Percentiles rank a stretch among this genome's conserved stretches.
phyloP scores from a whole-genome alignment of 2,329 filamentous ascomycete genomes.

The Conoideocrella luteorostrata region DNA sequence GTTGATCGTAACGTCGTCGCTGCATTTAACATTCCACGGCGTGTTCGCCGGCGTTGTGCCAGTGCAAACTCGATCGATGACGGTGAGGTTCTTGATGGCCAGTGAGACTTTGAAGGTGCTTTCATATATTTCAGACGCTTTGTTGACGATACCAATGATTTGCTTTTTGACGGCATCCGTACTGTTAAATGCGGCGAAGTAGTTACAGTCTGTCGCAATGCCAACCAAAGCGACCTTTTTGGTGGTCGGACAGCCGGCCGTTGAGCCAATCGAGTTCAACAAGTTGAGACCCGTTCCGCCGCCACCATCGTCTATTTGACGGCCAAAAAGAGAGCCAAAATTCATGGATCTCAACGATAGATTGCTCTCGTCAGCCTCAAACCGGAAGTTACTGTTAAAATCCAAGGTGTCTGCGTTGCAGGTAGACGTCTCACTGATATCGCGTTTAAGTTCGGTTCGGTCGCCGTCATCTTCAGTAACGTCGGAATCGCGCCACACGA shows the following conservation, averaged over 20 bases:
- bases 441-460: constrained; percentile 60
- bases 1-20: constrained; percentile 56
- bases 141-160: constrained; percentile 77
- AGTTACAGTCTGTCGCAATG: constrained; percentile 88
- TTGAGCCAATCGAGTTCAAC: constrained; percentile 69
- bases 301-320: constrained; percentile 63
- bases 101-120: constrained; percentile 91
- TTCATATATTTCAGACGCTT: constrained; percentile 83
- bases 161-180: constrained; percentile 58
- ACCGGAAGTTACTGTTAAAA: constrained; percentile 73
- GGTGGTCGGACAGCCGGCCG: constrained; percentile 79
- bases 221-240: constrained; percentile 87
- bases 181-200: constrained; percentile 65
- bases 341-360: constrained; percentile 53
- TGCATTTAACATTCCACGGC: constrained; percentile 80
- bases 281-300: constrained; percentile 66
- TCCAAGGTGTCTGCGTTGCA: constrained; percentile 70
- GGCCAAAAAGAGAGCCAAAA: constrained; percentile 62
- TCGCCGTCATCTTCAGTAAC: constrained; percentile 38
- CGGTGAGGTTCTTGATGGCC: constrained; percentile 77
- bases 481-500: constrained; percentile 89
- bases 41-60: constrained; percentile 58
- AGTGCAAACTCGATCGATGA: constrained; percentile 71
- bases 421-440: constrained; percentile 34
- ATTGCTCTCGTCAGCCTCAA: constrained; percentile 48